These are phyloP conservation scores for Vanrija sp. DNA, from an alignment of 1,284 basidiomycete species.

Conservation along the genomic window DNA sequence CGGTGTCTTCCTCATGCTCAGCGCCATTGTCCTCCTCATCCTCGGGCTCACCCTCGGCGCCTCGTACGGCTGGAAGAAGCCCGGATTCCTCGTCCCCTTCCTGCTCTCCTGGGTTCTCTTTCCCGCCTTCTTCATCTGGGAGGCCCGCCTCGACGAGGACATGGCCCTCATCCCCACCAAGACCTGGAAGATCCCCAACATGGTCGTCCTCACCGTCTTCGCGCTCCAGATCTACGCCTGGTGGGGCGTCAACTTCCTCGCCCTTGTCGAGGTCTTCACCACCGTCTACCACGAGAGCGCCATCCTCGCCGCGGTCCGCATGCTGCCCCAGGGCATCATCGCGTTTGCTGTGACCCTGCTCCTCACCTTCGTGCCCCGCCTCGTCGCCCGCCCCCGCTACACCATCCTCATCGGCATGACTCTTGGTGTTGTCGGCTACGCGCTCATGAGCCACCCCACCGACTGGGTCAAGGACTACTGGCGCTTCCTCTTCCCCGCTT, in stretches of 20 bases:
- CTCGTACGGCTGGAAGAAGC: slow-evolving; percentile 37
- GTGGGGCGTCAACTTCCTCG: slow-evolving; percentile 30
- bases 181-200: slow-evolving; percentile 43
- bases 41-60: slow-evolving; percentile 45
- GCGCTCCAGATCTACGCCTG: slow-evolving; percentile 36
- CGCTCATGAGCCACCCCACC: slow-evolving; percentile 27
- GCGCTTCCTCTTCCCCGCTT: slow-evolving; percentile 36
- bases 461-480: slow-evolving; percentile 28
- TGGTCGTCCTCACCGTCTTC: slow-evolving; percentile 38
- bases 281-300: slow-evolving; percentile 16
- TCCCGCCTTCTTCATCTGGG: slow-evolving; percentile 35
- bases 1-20: slow-evolving; percentile 33
- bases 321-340: slow-evolving; percentile 29
- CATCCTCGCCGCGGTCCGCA: slow-evolving; percentile 30
- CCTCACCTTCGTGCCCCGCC: slow-evolving; percentile 12
- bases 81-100: slow-evolving; percentile 45
- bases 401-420: slow-evolving; percentile 25
- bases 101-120: slow-evolving; percentile 38
- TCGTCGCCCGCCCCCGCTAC: slow-evolving; percentile 25
- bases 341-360: slow-evolving; percentile 11
- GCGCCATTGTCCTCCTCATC: slow-evolving; percentile 40
- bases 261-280: slow-evolving; percentile 23
- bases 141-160: slow-evolving; percentile 25
- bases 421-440: slow-evolving; percentile 22
- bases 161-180: slow-evolving; percentile 39